Conservation (phyloP, 2,329 filamentous ascomycete species). For the Truncatella angustata region DNA sequence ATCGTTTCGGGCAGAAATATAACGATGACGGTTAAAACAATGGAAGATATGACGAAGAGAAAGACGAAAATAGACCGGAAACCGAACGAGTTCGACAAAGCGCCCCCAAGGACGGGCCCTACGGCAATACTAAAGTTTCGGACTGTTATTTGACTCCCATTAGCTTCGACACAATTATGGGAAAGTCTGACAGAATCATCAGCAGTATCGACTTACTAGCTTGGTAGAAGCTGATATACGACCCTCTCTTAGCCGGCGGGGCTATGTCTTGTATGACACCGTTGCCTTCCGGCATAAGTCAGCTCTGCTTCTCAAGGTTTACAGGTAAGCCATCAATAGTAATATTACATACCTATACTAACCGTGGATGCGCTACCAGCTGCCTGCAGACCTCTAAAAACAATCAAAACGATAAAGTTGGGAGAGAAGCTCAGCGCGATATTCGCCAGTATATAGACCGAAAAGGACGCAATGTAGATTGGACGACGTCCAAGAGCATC, state of each 20-base stretch:
- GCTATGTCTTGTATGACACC: constrained; percentile 32
- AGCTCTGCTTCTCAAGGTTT: background rate
- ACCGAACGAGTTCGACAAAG: constrained; percentile 23
- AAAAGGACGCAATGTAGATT: constrained; percentile 43
- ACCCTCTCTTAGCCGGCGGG: constrained; percentile 24
- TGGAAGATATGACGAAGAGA: constrained; percentile 20
- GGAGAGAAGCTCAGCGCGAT: constrained; percentile 41
- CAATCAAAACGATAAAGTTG: constrained; percentile 40
- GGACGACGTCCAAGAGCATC: constrained; percentile 44
- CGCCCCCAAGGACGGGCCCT: constrained; percentile 32
- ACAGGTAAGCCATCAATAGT: background rate
- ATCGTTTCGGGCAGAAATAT: constrained; percentile 27
- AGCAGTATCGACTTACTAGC: constrained; percentile 25
- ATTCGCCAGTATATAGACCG: constrained; percentile 46
- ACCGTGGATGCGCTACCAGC: constrained; percentile 47
- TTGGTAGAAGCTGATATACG: constrained; percentile 30
- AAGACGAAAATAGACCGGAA: constrained; percentile 32
- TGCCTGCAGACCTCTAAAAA: constrained; percentile 46
- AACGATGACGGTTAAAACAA: constrained; percentile 20
- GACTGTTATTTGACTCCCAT: constrained; percentile 11
- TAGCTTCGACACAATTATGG: background rate
- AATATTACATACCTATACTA: constrained; percentile 37
- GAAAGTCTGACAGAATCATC: no score
- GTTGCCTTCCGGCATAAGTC: constrained; percentile 19
- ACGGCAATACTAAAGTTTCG: constrained; percentile 29